Evolutionary conservation across 495 filamentous ascomycete species (phyloP).

Genomic region (Penicillium taxi): DNA sequence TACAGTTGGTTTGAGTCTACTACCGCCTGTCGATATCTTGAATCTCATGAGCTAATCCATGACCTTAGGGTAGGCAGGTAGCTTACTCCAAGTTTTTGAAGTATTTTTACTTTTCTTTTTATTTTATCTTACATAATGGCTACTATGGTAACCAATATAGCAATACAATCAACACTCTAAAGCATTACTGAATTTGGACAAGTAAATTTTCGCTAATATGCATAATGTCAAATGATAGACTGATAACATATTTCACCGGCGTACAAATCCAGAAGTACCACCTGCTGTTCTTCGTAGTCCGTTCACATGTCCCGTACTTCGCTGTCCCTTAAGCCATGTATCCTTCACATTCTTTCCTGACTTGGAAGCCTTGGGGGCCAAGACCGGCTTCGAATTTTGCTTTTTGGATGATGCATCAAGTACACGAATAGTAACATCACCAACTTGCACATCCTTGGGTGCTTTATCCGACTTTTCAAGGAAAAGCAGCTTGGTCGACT

Average conservation of each 20-base stretch:
- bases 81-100: too few species aligned
- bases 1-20: too few species aligned
- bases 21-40: too few species aligned
- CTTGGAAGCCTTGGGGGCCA: constrained; percentile 47
- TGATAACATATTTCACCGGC: constrained; percentile 22
- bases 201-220: too few species aligned
- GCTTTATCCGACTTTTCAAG: constrained; percentile 43
- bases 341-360: constrained; percentile 38
- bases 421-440: constrained; percentile 46
- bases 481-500: constrained; percentile 43
- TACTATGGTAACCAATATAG: too few species aligned
- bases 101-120: too few species aligned
- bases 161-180: too few species aligned
- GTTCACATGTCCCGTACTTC: constrained; percentile 29
- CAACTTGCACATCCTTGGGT: constrained; percentile 47
- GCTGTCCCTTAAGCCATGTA: constrained; percentile 39
- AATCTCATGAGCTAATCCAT: too few species aligned
- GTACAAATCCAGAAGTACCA: constrained; percentile 38
- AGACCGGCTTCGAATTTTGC: constrained; percentile 24
- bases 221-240: too few species aligned
- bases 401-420: constrained; percentile 33
- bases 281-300: constrained; percentile 34
- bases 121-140: too few species aligned
- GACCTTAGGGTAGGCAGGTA: too few species aligned
- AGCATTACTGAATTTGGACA: too few species aligned